Percentiles rank a stretch among this genome's conserved stretches.
These are phyloP conservation scores for Carex myosuroides DNA, from an alignment of 176 grass and related monocot species.

Conservation along the genomic window DNA sequence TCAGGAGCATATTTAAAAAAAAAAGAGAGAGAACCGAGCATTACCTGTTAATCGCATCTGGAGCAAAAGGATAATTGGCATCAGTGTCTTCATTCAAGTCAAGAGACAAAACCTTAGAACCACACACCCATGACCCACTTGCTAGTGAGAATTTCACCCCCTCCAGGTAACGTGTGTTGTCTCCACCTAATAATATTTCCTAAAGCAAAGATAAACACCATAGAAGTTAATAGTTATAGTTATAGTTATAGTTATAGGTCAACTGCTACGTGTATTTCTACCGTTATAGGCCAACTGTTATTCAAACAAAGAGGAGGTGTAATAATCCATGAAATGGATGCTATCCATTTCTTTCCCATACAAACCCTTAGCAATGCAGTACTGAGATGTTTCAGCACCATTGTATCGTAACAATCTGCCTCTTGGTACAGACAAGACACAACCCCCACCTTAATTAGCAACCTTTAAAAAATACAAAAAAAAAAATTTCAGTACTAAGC, in stretches of 20 bases:
- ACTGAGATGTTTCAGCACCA: background rate
- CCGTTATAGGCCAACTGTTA: background rate
- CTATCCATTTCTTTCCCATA: background rate
- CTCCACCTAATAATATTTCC: conserved; percentile 9
- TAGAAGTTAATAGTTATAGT: conserved; percentile 7
- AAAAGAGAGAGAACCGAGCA: background rate
- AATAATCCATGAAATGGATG: background rate
- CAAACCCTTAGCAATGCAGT: background rate
- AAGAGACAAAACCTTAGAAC: background rate
- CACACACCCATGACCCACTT: conserved; percentile 8
- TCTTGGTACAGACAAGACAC: background rate
- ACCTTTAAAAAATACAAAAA: background rate
- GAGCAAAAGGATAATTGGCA: conserved; percentile 12
- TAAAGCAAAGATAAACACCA: conserved; percentile 3
- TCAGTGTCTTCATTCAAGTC: conserved; percentile 18
- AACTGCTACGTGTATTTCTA: background rate
- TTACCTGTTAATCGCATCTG: conserved; percentile 15
- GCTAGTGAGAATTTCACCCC: background rate
- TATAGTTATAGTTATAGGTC: background rate
- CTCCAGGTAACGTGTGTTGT: background rate
- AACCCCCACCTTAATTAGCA: background rate
- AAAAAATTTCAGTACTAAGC: background rate
- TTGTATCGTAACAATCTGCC: background rate
- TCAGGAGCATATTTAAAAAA: background rate
- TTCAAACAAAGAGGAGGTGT: background rate